Evolutionary conservation across 2,329 filamentous ascomycete species (phyloP).

Genomic region (Colletotrichum sojae): DNA sequence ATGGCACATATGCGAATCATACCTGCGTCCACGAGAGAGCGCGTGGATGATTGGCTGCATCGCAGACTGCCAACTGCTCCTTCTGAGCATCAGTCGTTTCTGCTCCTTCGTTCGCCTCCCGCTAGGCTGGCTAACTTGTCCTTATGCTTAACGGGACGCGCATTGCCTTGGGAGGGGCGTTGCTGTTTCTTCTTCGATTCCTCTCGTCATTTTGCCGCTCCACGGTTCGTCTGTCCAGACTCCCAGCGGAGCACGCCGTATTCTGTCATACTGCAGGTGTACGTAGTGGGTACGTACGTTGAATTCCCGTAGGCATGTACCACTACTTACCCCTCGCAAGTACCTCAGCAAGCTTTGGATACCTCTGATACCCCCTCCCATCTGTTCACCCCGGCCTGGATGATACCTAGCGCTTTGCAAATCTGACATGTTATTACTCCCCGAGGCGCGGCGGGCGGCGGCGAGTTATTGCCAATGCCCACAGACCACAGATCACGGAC

Average conservation of each 20-base stretch:
- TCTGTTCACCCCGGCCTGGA: no score
- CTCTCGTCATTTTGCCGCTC: neutral
- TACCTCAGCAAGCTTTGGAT: no score
- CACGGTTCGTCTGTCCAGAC: constrained; percentile 9
- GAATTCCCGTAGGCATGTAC: neutral
- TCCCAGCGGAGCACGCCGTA: constrained; percentile 24
- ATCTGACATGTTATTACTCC: constrained; percentile 39
- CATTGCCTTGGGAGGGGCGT: constrained; percentile 11
- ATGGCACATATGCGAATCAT: constrained; percentile 57
- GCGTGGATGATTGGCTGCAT: constrained; percentile 39
- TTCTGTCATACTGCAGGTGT: constrained; percentile 33
- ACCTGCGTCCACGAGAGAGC: constrained; percentile 51
- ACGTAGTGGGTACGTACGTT: neutral
- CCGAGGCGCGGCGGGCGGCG: constrained; percentile 35
- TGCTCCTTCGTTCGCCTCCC: neutral
- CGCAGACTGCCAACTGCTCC: constrained; percentile 3
- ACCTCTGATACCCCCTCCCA: no score
- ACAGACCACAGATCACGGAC: constrained; percentile 23
- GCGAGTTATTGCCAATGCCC: constrained; percentile 23
- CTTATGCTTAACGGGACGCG: constrained; percentile 3
- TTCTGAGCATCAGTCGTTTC: neutral
- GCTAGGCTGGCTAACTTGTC: neutral
- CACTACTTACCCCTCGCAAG: constrained; percentile 1
- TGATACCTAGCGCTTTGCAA: constrained; percentile 24
- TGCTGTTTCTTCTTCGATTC: constrained; percentile 9